Evolutionary conservation across 2,329 filamentous ascomycete genomes (phyloP), one percentile per base, ranked within the genome.

Genomic region (Neofusicoccum sp.): DNA sequence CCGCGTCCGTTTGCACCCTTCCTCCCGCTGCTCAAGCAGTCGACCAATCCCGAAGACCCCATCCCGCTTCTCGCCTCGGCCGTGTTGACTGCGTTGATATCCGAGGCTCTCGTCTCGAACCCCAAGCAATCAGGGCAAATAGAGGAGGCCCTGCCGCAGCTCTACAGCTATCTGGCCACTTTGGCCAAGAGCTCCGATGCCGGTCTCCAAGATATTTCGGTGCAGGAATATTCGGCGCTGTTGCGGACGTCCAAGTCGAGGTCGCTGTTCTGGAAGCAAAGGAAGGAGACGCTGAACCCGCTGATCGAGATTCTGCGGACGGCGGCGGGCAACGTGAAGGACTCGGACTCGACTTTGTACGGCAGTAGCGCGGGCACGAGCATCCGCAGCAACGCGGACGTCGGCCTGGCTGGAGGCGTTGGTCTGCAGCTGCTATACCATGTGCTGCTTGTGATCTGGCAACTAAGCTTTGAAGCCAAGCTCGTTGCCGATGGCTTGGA

Each of bases 341-440:
- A 89, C 64, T 85, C 81, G 53, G 86, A 91, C 79, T 82, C 83
- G 56, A 80, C 82, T 53, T 73, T 83, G 11, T 78, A 82, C 67
- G 43, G 57, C 34, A 45, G 59, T 30, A 83, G 78, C 64, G 80
- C 80, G 28, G 72, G 73, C 38, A 71, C 76, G 49, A 85, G 87
- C 69, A 84, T 83, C 67, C 82, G 83, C 64, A 88, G 86, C 57
- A 83, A 85, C 61, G 86, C 89, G 31, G 88, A 92, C 63, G 76
- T 78, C 56, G 79, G 82, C 41, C 76, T 87, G 45, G 76, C 79
- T 61, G 91, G 92, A 51, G 92, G 92, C 7, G 91, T 99, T 62
- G 91, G 92, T 2, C 80, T 99, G 41, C 95, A 99, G 75, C 84
- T 98, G 41, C 83, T 99, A 41, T 99, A 99, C 74, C 91, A 97